phyloP scores from a whole-genome alignment of 2,329 filamentous ascomycete genomes.

The Hypoxylon rubiginosum region DNA sequence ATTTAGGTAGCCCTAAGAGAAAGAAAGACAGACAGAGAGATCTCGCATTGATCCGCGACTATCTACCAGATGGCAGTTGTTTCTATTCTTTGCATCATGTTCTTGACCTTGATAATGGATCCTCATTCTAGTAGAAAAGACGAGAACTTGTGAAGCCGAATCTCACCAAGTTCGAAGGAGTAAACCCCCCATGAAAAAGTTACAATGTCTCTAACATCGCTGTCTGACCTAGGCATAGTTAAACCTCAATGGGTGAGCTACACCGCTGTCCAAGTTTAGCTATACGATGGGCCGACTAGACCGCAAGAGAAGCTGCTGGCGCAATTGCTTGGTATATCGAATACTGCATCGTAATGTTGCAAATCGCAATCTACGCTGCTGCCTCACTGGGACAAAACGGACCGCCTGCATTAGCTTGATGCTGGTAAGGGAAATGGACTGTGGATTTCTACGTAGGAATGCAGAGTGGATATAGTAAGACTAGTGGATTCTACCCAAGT shows the following conservation, averaged over 20 bases:
- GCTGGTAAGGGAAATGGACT: conserved; percentile 10
- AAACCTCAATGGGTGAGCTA: too few relatives aligned
- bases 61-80: conserved; percentile 4
- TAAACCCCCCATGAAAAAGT: too few relatives aligned
- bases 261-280: too few relatives aligned
- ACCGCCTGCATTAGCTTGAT: conserved; percentile 35
- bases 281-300: conserved; percentile 1
- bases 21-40: neutral
- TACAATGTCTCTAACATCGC: too few relatives aligned
- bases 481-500: conserved; percentile 14
- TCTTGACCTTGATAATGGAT: neutral
- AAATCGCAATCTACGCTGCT: conserved; percentile 37
- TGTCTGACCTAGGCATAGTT: neutral
- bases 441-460: conserved; percentile 23
- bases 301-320: neutral
- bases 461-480: conserved; percentile 14
- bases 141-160: too few relatives aligned
- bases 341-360: conserved; percentile 22
- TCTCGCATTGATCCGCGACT: neutral
- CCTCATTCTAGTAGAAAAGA: neutral
- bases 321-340: conserved; percentile 3
- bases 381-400: conserved; percentile 21
- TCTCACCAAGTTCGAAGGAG: too few relatives aligned
- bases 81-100: neutral
- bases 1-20: conserved; percentile 16